Percentiles rank a stretch among this genome's conserved stretches.
Evolutionary conservation across 331 rosid genomes (phyloP).

Genomic region (Erythrophleum ivorense): DNA sequence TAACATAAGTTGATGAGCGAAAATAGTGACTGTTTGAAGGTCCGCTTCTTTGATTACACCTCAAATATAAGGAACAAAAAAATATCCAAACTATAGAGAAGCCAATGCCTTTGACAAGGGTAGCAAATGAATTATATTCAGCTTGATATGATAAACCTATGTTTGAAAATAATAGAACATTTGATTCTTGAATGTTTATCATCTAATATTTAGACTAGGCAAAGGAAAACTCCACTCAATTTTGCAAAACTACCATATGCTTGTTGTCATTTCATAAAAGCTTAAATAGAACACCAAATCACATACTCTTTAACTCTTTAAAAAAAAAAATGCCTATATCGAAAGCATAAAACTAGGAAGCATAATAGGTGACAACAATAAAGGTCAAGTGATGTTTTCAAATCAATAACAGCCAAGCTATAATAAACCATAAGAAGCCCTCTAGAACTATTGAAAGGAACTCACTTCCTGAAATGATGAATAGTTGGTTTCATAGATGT

Average conservation of each 20-base stretch:
- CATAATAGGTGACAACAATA: conserved; percentile 12
- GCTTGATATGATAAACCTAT: background rate
- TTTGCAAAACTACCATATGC: conserved; percentile 6
- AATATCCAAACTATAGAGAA: background rate
- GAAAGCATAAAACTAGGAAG: conserved; percentile 3
- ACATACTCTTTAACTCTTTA: background rate
- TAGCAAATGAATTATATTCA: conserved; percentile 4
- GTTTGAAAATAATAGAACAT: conserved; percentile 1
- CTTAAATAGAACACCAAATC: background rate
- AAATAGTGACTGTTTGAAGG: conserved; percentile 8
- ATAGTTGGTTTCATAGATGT: conserved; percentile 25
- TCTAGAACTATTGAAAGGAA: conserved; percentile 23
- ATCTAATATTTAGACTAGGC: background rate
- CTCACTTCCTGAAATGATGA: conserved; percentile 46
- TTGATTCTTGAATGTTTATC: background rate
- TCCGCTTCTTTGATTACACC: conserved; percentile 12
- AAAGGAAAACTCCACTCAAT: conserved; percentile 7
- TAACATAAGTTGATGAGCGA: background rate
- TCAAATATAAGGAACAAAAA: conserved; percentile 5
- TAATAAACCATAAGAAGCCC: background rate
- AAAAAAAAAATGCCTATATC: background rate
- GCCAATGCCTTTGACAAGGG: conserved; percentile 13
- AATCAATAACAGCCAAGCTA: conserved; percentile 20
- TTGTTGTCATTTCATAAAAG: background rate
- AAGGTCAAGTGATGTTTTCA: conserved; percentile 15